A percentile compares a stretch with the other conserved stretches of the same genome.
phyloP scores from a whole-genome alignment of 805 yeast species.

The Metschnikowia borealis region DNA sequence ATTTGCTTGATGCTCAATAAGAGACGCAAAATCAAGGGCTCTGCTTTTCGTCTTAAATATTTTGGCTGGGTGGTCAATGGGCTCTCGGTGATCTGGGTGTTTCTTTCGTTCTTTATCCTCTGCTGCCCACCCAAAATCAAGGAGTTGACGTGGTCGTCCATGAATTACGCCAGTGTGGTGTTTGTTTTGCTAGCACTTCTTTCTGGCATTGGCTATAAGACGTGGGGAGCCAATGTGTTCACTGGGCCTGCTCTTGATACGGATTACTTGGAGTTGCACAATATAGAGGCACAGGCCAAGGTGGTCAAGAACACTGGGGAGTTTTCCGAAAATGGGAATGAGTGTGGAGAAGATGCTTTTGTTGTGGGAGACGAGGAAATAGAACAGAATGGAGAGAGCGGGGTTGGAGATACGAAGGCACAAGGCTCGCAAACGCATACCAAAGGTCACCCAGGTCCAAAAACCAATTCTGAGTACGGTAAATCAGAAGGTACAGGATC shows the following conservation, averaged over 20 bases:
- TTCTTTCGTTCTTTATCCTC: constrained; percentile 54
- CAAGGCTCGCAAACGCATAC: no score
- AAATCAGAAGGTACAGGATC: background rate
- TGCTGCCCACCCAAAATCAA: constrained; percentile 66
- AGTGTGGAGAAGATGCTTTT: constrained; percentile 1
- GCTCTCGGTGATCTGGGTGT: constrained; percentile 57
- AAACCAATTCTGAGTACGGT: no score
- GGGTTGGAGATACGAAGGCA: no score
- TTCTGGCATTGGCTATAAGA: constrained; percentile 47
- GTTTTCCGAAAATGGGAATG: no score
- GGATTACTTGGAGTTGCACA: constrained; percentile 38
- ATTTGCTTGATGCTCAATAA: constrained; percentile 56
- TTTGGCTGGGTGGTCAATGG: constrained; percentile 64
- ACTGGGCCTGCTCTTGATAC: constrained; percentile 58
- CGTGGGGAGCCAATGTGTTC: constrained; percentile 62
- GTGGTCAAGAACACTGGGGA: constrained; percentile 3
- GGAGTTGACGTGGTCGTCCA: constrained; percentile 33
- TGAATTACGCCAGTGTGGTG: constrained; percentile 69
- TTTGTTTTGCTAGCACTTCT: constrained; percentile 45
- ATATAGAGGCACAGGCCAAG: constrained; percentile 21
- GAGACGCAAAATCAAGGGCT: constrained; percentile 59
- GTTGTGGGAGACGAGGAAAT: constrained; percentile 8
- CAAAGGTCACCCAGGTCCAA: no score
- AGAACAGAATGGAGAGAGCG: constrained; percentile 5
- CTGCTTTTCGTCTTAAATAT: constrained; percentile 59